Evolutionary conservation across 2,329 filamentous ascomycete genomes (phyloP).

Genomic region (Cadophora luteo-olivacea): DNA sequence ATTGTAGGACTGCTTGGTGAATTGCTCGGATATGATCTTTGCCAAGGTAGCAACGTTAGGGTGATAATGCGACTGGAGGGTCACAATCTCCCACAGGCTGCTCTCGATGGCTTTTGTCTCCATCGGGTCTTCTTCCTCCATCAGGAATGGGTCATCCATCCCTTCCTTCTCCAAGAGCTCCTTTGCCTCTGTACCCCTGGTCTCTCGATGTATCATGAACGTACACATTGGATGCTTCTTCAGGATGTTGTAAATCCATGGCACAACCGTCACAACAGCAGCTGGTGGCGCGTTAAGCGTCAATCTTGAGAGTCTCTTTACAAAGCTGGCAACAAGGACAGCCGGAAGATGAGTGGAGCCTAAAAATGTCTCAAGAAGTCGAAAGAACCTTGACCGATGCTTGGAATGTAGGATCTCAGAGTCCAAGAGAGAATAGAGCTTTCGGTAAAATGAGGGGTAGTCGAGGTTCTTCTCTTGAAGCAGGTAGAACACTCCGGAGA

Average conservation of each 20-base stretch:
- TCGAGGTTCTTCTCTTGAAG: slow-evolving; percentile 94
- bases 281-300: slow-evolving; percentile 88
- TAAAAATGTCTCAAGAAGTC: slow-evolving; percentile 89
- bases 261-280: slow-evolving; percentile 86
- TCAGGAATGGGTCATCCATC: slow-evolving; percentile 75
- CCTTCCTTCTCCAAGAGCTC: slow-evolving; percentile 66
- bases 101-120: slow-evolving; percentile 88
- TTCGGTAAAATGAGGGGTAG: slow-evolving; percentile 92
- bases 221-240: slow-evolving; percentile 89
- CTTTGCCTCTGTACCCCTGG: slow-evolving; percentile 62
- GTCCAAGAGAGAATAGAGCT: slow-evolving; percentile 92
- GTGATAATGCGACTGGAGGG: slow-evolving; percentile 91
- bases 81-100: slow-evolving; percentile 93
- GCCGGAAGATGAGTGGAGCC: slow-evolving; percentile 91
- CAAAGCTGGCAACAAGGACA: slow-evolving; percentile 89
- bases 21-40: slow-evolving; percentile 94
- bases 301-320: slow-evolving; percentile 88
- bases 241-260: slow-evolving; percentile 95
- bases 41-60: slow-evolving; percentile 94
- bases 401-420: slow-evolving; percentile 88
- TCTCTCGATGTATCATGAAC: slow-evolving; percentile 91
- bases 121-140: slow-evolving; percentile 81
- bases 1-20: slow-evolving; percentile 93
- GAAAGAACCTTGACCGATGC: slow-evolving; percentile 91
- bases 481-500: slow-evolving; percentile 93